Conservation (phyloP, 2,329 filamentous ascomycete genomes). For the Westerdykella sp. region DNA sequence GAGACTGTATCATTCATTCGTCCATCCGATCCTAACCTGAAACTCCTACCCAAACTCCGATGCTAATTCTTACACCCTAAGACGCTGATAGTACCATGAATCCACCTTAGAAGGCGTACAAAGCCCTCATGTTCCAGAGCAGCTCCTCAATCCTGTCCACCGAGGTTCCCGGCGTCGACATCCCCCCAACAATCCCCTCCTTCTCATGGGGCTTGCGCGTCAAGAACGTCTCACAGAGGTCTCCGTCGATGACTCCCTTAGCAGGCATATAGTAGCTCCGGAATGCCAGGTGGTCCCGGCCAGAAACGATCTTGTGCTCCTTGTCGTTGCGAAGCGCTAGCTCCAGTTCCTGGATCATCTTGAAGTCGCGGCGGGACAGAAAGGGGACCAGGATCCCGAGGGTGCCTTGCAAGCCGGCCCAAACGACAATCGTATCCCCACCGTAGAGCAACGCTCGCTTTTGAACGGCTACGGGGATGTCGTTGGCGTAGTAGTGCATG, state of each 20-base stretch:
- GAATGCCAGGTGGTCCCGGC: conserved; percentile 92
- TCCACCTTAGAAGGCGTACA: conserved; percentile 27
- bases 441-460: conserved; percentile 88
- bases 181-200: conserved; percentile 75
- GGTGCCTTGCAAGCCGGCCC: conserved; percentile 91
- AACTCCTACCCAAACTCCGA: no score
- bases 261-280: conserved; percentile 92
- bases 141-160: conserved; percentile 88
- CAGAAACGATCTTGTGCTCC: conserved; percentile 81
- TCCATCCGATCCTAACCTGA: no score
- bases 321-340: conserved; percentile 64
- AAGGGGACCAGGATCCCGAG: conserved; percentile 92
- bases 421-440: conserved; percentile 83
- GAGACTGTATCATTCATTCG: no score
- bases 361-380: conserved; percentile 81
- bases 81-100: background rate
- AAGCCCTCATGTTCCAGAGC: conserved; percentile 49
- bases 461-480: conserved; percentile 83
- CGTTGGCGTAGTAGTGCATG: conserved; percentile 83
- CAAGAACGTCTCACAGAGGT: conserved; percentile 88
- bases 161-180: conserved; percentile 43
- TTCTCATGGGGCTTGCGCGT: conserved; percentile 82
- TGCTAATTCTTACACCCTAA: no score
- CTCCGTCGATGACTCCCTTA: conserved; percentile 94
- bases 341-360: conserved; percentile 95